A percentile compares a stretch with the other conserved stretches of the same genome.
Evolutionary conservation across 192 early-diverging fungal species (phyloP).

Genomic region (Entomortierella chlamydospora): DNA sequence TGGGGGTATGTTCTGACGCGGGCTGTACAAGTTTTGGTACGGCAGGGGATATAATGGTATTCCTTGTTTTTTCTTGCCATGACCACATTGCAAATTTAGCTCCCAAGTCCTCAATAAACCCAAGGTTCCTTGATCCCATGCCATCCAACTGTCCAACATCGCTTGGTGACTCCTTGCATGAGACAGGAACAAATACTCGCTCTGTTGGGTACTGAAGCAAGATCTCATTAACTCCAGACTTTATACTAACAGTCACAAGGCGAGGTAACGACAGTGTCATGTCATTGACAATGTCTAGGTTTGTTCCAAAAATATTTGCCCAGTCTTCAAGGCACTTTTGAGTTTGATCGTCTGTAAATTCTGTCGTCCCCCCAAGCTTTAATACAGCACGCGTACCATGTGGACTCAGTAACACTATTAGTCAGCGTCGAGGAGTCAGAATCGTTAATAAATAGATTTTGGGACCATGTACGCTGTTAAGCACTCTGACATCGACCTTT

Average conservation of each 20-base stretch:
- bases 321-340: slow-evolving; percentile 32
- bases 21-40: slow-evolving; percentile 46
- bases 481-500: no score
- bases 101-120: slow-evolving; percentile 44
- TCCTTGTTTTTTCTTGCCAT: slow-evolving; percentile 51
- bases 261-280: slow-evolving; percentile 16
- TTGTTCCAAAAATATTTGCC: slow-evolving; percentile 37
- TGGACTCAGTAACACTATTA: slow-evolving; percentile 41
- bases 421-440: background rate
- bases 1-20: slow-evolving; percentile 35
- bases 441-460: no score
- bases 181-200: slow-evolving; percentile 42
- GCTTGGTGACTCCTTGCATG: slow-evolving; percentile 44
- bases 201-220: slow-evolving; percentile 42
- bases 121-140: slow-evolving; percentile 47
- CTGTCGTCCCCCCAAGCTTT: slow-evolving; percentile 3
- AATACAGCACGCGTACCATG: slow-evolving; percentile 45
- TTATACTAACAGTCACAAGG: slow-evolving; percentile 35
- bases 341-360: slow-evolving; percentile 40
- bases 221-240: slow-evolving; percentile 22
- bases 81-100: slow-evolving; percentile 49
- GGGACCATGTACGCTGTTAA: no score
- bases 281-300: background rate
- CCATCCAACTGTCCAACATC: slow-evolving; percentile 49
- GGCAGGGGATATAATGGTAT: slow-evolving; percentile 40